Base-by-base conservation (phyloP, 1,284 basidiomycete species). In the Phenoliferia sp. region DNA sequence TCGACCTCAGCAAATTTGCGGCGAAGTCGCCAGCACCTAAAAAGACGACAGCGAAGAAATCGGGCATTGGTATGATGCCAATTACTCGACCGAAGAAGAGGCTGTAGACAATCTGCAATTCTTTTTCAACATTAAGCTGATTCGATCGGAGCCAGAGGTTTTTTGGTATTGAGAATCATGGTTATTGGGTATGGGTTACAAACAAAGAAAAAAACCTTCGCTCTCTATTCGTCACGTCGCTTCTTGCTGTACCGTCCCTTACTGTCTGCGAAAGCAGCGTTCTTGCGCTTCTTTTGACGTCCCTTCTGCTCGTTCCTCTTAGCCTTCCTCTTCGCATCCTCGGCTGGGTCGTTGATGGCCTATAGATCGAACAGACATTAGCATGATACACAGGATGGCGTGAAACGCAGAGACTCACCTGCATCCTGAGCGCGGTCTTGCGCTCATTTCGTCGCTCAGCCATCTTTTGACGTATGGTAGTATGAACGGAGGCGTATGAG, bases 251-350 rank as follows among this genome's bases (percentile, higher is more conserved):
- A 64, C 32, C 67, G 39, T 32, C 54, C 59, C 67, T 73, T 74
- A 17, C 32, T 56, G 15, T 71, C 65, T 76, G 76, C 75, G 70
- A 80, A 80, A 33, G 77, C 74, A 63, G 79, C 76, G 57, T 77
- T 76, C 79, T 91, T 92, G 75, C 90, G 81, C 78, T 93, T 94
- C 77, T 87, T 84, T 73, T 89, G 88, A 72, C 90, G 89, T 80
- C 91, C 88, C 80, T 92, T 92, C 70, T 84, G 81, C 12, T 79
- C 79, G 73, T 89, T 88, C 71, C 85, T 80, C 68, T 87, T 86
- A 66, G 85, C 77, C 77, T 69, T 66, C 16, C 62, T 87, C 78
- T 85, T 88, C 29, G 88, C 88, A n/a, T 88, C 87, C 3, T 84
- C 84, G 76, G 88, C 88, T 1, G 91, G 92, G 74, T 92, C 85